Percentiles rank a stretch among this genome's conserved stretches.
Evolutionary conservation across 2,329 filamentous ascomycete genomes (phyloP).

Genomic region (Xylaria sp.): DNA sequence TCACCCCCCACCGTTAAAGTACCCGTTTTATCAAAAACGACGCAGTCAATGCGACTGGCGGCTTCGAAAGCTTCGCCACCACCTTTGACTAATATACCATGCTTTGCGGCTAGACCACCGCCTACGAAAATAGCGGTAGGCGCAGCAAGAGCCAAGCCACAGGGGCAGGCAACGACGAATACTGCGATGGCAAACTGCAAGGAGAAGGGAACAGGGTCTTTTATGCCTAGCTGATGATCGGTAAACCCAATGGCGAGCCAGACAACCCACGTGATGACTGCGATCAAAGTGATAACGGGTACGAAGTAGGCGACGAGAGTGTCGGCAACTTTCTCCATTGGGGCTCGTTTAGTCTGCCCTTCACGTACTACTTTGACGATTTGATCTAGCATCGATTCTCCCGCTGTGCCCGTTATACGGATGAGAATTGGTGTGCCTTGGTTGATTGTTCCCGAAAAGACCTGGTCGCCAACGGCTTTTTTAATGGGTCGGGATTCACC

Average conservation of each 20-base stretch:
- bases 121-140: conserved; percentile 89
- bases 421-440: conserved; percentile 72
- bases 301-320: conserved; percentile 81
- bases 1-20: conserved; percentile 81
- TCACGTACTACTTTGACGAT: conserved; percentile 82
- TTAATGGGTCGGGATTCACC: conserved; percentile 76
- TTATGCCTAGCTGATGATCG: conserved; percentile 62
- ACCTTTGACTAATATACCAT: conserved; percentile 85
- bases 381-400: conserved; percentile 81
- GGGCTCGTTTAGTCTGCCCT: conserved; percentile 79
- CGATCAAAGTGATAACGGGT: conserved; percentile 75
- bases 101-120: conserved; percentile 79
- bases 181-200: conserved; percentile 87
- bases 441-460: conserved; percentile 81
- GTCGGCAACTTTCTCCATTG: conserved; percentile 80
- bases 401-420: conserved; percentile 71
- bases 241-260: conserved; percentile 75
- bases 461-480: conserved; percentile 71
- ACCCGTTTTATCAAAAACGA: conserved; percentile 91
- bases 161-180: conserved; percentile 88
- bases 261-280: conserved; percentile 75
- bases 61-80: conserved; percentile 89
- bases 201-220: conserved; percentile 63
- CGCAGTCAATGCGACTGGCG: conserved; percentile 79
- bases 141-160: conserved; percentile 84